phyloP scores from a whole-genome alignment of 1,284 basidiomycete genomes.

The Erythrobasidium hasegawianum region DNA sequence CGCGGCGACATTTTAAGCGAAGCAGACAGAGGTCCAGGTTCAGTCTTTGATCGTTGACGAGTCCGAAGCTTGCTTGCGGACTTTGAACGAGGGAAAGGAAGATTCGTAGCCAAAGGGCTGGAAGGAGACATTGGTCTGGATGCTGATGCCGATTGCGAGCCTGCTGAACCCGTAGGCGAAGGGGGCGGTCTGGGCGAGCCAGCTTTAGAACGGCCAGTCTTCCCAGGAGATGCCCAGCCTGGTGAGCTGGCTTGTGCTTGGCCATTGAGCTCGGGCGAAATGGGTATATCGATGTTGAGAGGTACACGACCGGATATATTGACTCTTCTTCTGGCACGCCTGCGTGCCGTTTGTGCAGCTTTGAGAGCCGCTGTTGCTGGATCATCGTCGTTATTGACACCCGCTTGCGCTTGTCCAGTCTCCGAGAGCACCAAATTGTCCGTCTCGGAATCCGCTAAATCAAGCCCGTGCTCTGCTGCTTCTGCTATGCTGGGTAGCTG shows the following conservation, averaged over 20 bases:
- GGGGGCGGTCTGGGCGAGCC: not conserved
- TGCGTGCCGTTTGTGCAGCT: conserved; percentile 23
- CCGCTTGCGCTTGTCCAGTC: not conserved
- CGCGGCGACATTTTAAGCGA: not conserved
- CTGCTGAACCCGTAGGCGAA: conserved; percentile 10
- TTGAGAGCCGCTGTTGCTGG: conserved; percentile 19
- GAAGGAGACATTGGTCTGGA: conserved; percentile 1
- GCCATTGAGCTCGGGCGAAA: conserved; percentile 15
- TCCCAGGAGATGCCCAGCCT: not conserved
- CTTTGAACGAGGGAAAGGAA: not conserved
- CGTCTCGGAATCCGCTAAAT: not conserved
- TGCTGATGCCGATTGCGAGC: no score
- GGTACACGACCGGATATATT: conserved; percentile 33
- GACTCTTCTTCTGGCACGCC: conserved; percentile 26
- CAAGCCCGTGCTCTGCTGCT: conserved; percentile 15
- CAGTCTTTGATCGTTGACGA: conserved; percentile 25
- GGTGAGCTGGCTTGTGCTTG: not conserved
- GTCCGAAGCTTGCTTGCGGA: conserved; percentile 6
- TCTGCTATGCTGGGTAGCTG: conserved; percentile 28
- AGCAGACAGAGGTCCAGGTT: conserved; percentile 13
- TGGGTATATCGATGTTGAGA: conserved; percentile 22
- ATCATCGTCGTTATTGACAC: conserved; percentile 8
- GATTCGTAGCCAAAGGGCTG: not conserved
- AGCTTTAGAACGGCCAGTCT: not conserved
- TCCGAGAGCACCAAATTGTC: not conserved